These are phyloP conservation scores for Fonsecaea monophora DNA, from an alignment of 2,329 filamentous ascomycete species.

Conservation along the genomic window DNA sequence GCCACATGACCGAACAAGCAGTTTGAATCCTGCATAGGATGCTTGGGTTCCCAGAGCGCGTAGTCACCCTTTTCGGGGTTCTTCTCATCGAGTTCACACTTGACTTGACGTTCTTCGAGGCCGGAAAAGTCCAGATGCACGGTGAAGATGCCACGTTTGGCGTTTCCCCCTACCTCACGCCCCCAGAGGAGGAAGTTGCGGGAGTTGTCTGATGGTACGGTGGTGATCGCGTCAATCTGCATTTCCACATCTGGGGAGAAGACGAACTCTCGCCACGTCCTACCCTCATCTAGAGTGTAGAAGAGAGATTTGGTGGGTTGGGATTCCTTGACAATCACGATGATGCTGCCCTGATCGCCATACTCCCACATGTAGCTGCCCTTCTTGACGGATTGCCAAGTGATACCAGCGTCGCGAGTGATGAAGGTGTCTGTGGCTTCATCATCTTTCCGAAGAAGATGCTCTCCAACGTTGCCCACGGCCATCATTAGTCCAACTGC, in stretches of 20 bases:
- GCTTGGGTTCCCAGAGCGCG: conserved; percentile 83
- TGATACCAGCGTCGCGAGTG: conserved; percentile 87
- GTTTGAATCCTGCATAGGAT: conserved; percentile 76
- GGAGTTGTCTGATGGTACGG: conserved; percentile 85
- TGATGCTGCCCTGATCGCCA: conserved; percentile 91
- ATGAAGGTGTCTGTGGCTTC: conserved; percentile 91
- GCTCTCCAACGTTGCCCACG: conserved; percentile 84
- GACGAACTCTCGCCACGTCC: conserved; percentile 75
- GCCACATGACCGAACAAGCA: conserved; percentile 93
- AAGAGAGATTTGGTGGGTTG: conserved; percentile 71
- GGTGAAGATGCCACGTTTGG: conserved; percentile 65
- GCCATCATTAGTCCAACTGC: conserved; percentile 91
- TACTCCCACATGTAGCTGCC: conserved; percentile 93
- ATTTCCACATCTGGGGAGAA: conserved; percentile 75
- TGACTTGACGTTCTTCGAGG: conserved; percentile 67
- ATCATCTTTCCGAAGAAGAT: conserved; percentile 70
- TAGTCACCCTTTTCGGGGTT: conserved; percentile 71
- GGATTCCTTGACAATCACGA: conserved; percentile 81
- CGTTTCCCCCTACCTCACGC: conserved; percentile 55
- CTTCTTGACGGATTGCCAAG: conserved; percentile 84
- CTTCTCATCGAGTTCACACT: conserved; percentile 73
- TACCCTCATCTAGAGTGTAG: conserved; percentile 82
- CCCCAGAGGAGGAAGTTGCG: conserved; percentile 94
- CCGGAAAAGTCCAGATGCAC: conserved; percentile 90
- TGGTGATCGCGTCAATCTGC: conserved; percentile 79